Conservation (phyloP, 164 flowering plant species). For the Vitis labrusca region DNA sequence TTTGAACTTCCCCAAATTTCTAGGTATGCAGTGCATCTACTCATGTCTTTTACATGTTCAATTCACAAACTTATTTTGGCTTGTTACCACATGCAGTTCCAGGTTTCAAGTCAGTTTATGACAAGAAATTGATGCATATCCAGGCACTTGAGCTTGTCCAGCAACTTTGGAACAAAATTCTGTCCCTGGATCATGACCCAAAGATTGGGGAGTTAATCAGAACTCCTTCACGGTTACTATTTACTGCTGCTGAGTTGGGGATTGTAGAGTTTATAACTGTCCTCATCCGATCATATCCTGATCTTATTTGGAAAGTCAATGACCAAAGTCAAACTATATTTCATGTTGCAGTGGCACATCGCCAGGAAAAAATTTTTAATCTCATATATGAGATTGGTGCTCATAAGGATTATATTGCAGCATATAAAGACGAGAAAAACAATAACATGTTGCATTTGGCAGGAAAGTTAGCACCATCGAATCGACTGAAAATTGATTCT, state of each 20-base stretch:
- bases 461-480: conserved; percentile 21
- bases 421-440: background rate
- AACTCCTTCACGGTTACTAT: conserved; percentile 7
- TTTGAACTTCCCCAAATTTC: too few relatives aligned
- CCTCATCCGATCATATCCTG: conserved; percentile 20
- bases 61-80: too few relatives aligned
- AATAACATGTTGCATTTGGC: conserved; percentile 41
- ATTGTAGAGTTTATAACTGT: conserved; percentile 15
- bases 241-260: conserved; percentile 20
- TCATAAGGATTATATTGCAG: conserved; percentile 13
- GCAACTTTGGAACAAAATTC: conserved; percentile 9
- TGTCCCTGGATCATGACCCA: background rate
- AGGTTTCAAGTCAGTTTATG: background rate
- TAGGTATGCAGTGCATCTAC: too few relatives aligned
- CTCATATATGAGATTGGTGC: conserved; percentile 19
- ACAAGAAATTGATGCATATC: conserved; percentile 1
- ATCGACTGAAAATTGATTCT: conserved; percentile 22
- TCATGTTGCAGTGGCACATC: conserved; percentile 16
- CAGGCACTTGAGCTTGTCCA: conserved; percentile 14
- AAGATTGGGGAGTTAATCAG: conserved; percentile 9
- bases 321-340: conserved; percentile 10
- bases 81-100: too few relatives aligned
- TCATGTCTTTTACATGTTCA: too few relatives aligned
- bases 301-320: conserved; percentile 19
- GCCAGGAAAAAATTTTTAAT: conserved; percentile 19